Percentiles rank a stretch among this genome's conserved stretches.
Conservation (phyloP, 1,284 basidiomycete species). For the Bondarzewia mesenterica region DNA sequence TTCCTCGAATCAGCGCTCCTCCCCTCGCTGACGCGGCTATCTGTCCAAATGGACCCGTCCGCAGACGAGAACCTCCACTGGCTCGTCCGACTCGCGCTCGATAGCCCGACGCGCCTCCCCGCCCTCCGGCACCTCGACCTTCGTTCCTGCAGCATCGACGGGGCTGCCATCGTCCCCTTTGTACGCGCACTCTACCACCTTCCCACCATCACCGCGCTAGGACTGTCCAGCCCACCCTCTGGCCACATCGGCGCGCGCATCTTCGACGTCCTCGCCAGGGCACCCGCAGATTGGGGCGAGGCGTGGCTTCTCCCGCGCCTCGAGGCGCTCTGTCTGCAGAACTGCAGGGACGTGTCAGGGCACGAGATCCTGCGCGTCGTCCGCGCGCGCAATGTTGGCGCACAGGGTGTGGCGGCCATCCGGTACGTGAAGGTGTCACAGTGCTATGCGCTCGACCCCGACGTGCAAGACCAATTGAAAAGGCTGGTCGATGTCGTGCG, state of each 20-base stretch:
- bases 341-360: conserved; percentile 23
- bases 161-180: conserved; percentile 22
- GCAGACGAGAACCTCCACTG: conserved; percentile 23
- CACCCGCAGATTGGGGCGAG: conserved; percentile 11
- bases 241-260: conserved; percentile 20
- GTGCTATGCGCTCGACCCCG: conserved; percentile 19
- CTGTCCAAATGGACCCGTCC: conserved; percentile 22
- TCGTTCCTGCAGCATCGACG: conserved; percentile 22
- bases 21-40: conserved; percentile 19
- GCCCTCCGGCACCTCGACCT: conserved; percentile 23
- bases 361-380: conserved; percentile 24
- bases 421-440: conserved; percentile 19
- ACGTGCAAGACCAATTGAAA: conserved; percentile 18
- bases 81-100: conserved; percentile 20
- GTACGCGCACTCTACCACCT: conserved; percentile 23
- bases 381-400: conserved; percentile 15
- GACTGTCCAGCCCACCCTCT: conserved; percentile 20
- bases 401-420: conserved; percentile 14
- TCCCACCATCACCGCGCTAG: conserved; percentile 23
- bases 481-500: conserved; percentile 17
- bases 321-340: conserved; percentile 22
- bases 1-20: conserved; percentile 22
- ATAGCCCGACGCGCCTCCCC: conserved; percentile 16
- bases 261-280: conserved; percentile 22
- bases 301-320: conserved; percentile 24